Evolutionary conservation across 2,329 filamentous ascomycete species (phyloP), one percentile per base, ranked within the genome.

Genomic region (Diaporthe sp.): DNA sequence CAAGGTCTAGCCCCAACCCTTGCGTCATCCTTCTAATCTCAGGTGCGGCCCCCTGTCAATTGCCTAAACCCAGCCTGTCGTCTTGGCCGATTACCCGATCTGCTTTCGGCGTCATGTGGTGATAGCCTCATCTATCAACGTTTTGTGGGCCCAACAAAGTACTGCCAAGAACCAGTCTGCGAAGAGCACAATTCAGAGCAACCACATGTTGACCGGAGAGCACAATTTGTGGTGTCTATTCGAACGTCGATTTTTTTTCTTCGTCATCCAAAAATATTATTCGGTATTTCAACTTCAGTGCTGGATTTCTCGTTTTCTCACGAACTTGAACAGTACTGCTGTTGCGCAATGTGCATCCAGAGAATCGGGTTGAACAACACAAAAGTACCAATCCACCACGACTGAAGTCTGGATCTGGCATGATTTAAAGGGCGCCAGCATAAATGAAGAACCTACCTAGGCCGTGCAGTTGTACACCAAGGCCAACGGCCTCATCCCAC

Each of bases 1-100:
- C 65, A 70, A 70, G 65, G 19, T 55, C 65, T 55, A 70, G 65
- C 65, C 49, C 65, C 65, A 55, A 70, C 46, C 65, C 65, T 70
- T 70, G 65, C 65, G 65, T 70, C 65, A 70, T 70, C 65, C 34
- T 31, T 15, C 15, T 55, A 42, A 28, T 55, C 15, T 37, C 34
- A 42, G 34, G 46, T 15, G 8, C 1, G 3, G 19, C 8, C 65
- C 65, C 49, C 49, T 70, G 65, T 55, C 49, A 25, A 12, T n/a
- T 4, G 9, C n/a, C 31, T 53, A 28, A 17, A 34, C 22, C 46
- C 15, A 42, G 28, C 31, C 31, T 53, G 4, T 12, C 22, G 19
- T 12, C 62, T 68, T 68, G 65, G 65, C 65, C 49, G 65, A 55
- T 55, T 70, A 55, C 15, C 65, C 65, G 49, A 70, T 70, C 34